phyloP scores from a whole-genome alignment of 2,329 filamentous ascomycete genomes.

The Diaporthe humulicola region DNA sequence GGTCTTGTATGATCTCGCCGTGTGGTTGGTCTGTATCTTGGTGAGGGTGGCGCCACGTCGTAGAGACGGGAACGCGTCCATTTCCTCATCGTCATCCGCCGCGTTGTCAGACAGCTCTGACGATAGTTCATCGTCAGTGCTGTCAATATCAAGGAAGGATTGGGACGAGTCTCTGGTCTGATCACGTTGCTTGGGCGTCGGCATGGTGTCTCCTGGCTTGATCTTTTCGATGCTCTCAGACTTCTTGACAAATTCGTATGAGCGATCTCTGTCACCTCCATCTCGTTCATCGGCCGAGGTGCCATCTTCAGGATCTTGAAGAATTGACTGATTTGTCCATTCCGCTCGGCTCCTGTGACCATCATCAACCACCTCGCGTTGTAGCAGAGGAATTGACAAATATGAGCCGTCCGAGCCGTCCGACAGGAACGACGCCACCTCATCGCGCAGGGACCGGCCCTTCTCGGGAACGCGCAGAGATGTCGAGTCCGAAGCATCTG shows the following conservation, averaged over 20 bases:
- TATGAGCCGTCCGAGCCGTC: conserved; percentile 80
- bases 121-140: conserved; percentile 70
- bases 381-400: conserved; percentile 81
- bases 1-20: conserved; percentile 42
- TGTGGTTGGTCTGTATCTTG: conserved; percentile 48
- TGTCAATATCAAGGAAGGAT: conserved; percentile 62
- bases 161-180: conserved; percentile 43
- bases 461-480: conserved; percentile 43
- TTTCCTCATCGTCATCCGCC: conserved; percentile 49
- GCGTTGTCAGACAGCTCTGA: conserved; percentile 72
- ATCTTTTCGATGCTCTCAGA: conserved; percentile 65
- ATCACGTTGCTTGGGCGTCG: conserved; percentile 45
- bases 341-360: conserved; percentile 57
- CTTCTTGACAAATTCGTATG: conserved; percentile 68
- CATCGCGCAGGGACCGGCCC: conserved; percentile 48
- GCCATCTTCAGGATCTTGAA: conserved; percentile 60
- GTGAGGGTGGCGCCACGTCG: conserved; percentile 40
- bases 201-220: conserved; percentile 45
- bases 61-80: conserved; percentile 46
- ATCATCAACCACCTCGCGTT: conserved; percentile 72
- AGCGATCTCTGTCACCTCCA: conserved; percentile 54
- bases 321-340: conserved; percentile 69
- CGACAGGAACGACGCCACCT: conserved; percentile 64
- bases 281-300: conserved; percentile 39
- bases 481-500: conserved; percentile 39